Evolutionary conservation across 1,284 basidiomycete species (phyloP).

Genomic region (Papiliotrema flavescens): DNA sequence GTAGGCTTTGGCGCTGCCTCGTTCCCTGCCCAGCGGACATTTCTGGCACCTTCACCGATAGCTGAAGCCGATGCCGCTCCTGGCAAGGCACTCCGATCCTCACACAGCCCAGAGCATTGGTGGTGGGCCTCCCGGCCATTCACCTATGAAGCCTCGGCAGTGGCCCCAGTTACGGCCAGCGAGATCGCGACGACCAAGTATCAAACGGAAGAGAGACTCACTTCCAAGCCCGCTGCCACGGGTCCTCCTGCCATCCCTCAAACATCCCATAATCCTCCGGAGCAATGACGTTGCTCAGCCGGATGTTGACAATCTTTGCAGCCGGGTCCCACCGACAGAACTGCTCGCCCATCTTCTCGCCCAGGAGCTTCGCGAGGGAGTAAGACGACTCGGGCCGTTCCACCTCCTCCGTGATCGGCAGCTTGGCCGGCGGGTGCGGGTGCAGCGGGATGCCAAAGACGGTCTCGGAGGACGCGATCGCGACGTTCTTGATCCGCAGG

Average conservation of each 20-base stretch:
- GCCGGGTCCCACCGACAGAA: constrained; percentile 45
- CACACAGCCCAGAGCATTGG: too few relatives aligned
- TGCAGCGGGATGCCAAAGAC: constrained; percentile 47
- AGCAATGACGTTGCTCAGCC: constrained; percentile 48
- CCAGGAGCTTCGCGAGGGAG: constrained; percentile 46
- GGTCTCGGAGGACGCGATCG: constrained; percentile 46
- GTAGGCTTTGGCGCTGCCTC: too few relatives aligned
- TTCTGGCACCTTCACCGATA: too few relatives aligned
- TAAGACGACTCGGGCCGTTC: constrained; percentile 48
- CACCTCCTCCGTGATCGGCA: constrained; percentile 45
- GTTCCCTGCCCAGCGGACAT: too few relatives aligned
- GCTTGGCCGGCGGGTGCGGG: constrained; percentile 31
- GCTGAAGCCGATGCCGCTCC: too few relatives aligned
- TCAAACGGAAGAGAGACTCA: too few relatives aligned
- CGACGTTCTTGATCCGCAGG: constrained; percentile 39
- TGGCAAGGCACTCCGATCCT: too few relatives aligned
- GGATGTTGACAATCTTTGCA: constrained; percentile 45
- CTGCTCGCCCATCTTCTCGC: constrained; percentile 47
- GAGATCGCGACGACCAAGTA: too few relatives aligned
- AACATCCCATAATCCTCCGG: constrained; percentile 46
- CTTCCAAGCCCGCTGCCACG: constrained; percentile 40
- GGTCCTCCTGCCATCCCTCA: constrained; percentile 46
- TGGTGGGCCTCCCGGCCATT: too few relatives aligned
- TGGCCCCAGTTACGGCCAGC: too few relatives aligned
- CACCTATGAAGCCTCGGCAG: too few relatives aligned